These are phyloP conservation scores for Silene uniflora DNA, from an alignment of 148 eudicot species.

Conservation along the genomic window DNA sequence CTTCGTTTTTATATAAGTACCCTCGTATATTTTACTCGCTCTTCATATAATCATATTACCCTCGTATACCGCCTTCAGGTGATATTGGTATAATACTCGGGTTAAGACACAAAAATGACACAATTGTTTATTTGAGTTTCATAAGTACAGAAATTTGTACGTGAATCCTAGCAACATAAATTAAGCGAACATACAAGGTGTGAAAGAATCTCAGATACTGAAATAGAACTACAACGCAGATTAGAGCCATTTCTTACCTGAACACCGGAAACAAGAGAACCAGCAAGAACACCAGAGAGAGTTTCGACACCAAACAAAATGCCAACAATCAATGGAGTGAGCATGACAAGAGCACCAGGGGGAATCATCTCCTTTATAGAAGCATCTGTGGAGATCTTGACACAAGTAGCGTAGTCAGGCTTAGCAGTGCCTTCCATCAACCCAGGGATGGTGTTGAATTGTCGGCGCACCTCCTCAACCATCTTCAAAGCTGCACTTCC, in stretches of 20 bases:
- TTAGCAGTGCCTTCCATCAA: conserved; percentile 82
- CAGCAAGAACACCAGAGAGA: conserved; percentile 82
- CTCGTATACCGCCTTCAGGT: too few relatives aligned
- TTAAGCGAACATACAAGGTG: not conserved
- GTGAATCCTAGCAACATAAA: too few relatives aligned
- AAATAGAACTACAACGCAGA: too few relatives aligned
- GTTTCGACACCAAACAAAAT: conserved; percentile 79
- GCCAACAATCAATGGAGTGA: conserved; percentile 82
- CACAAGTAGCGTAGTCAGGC: conserved; percentile 94
- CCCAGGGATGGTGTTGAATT: conserved; percentile 85
- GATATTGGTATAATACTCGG: not conserved
- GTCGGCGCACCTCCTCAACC: conserved; percentile 95
- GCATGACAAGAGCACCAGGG: conserved; percentile 90
- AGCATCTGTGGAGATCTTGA: conserved; percentile 93
- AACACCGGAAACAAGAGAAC: conserved; percentile 79
- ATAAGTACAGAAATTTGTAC: too few relatives aligned
- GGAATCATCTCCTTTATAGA: conserved; percentile 86
- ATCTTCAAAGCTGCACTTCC: conserved; percentile 86
- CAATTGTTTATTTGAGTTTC: too few relatives aligned
- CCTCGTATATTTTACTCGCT: too few relatives aligned
- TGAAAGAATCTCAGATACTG: not conserved
- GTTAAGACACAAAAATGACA: not conserved
- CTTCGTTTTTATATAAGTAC: too few relatives aligned
- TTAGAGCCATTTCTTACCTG: conserved; percentile 41
- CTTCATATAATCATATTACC: too few relatives aligned